phyloP scores from a whole-genome alignment of 2,329 filamentous ascomycete species.

The Ophioceras dolichostomum region DNA sequence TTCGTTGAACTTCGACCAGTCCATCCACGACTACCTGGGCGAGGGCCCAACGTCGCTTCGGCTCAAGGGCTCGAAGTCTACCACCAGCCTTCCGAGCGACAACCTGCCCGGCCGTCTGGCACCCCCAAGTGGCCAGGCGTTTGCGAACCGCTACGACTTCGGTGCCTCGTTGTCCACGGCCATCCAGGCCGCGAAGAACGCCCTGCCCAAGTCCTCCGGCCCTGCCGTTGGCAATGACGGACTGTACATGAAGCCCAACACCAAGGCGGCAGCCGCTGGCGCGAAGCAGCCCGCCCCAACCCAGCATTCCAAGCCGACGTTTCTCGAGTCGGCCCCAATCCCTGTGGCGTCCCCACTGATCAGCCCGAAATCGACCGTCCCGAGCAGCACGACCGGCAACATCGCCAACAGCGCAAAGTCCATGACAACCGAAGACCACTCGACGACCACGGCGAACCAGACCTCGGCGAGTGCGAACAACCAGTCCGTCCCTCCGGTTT shows the following conservation, averaged over 20 bases:
- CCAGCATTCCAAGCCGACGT: conserved; percentile 2
- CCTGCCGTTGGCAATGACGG: conserved; percentile 23
- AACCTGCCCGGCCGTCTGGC: conserved; percentile 38
- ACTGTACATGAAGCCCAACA: conserved; percentile 42
- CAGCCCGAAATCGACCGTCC: no score
- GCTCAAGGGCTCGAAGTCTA: conserved; percentile 58
- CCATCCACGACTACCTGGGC: conserved; percentile 49
- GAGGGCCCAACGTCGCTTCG: conserved; percentile 50
- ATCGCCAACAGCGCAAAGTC: conserved; percentile 1
- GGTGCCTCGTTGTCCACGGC: conserved; percentile 80
- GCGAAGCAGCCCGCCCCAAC: no score
- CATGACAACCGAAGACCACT: not conserved
- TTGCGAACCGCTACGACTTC: conserved; percentile 93
- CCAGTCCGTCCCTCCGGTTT: no score
- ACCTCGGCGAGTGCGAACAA: conserved; percentile 9
- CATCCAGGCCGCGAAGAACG: conserved; percentile 60
- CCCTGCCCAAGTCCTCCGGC: conserved; percentile 34
- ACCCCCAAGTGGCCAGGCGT: conserved; percentile 56
- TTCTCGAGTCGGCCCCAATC: not conserved
- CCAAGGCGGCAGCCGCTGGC: conserved; percentile 18
- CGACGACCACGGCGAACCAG: conserved; percentile 7
- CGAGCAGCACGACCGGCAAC: not conserved
- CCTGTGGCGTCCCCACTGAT: no score
- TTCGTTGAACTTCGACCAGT: conserved; percentile 45
- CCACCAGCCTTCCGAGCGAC: conserved; percentile 49